These are phyloP conservation scores for Dipodascopsis uninucleata DNA, from an alignment of 805 yeast genomes.

Conservation along the genomic window DNA sequence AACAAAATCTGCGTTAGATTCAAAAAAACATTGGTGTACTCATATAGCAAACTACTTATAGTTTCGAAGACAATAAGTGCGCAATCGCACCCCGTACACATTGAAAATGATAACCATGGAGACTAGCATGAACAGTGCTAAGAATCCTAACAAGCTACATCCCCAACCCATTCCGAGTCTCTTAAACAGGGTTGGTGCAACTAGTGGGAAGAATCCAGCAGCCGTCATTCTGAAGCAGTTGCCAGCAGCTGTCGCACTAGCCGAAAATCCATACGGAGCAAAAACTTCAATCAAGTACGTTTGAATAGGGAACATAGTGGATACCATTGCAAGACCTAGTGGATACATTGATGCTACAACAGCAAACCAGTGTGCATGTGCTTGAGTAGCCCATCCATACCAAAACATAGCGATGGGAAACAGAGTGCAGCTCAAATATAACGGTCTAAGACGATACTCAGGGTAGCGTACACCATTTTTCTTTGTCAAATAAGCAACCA, in stretches of 20 bases:
- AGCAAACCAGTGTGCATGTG: constrained; percentile 48
- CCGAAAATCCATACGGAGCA: constrained; percentile 58
- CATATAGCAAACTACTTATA: neutral
- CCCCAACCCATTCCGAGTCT: constrained; percentile 27
- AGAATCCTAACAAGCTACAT: constrained; percentile 52
- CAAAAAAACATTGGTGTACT: no score
- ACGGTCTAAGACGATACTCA: constrained; percentile 47
- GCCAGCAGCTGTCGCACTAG: constrained; percentile 69
- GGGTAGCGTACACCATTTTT: constrained; percentile 37
- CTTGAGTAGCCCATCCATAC: constrained; percentile 51
- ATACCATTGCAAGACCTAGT: constrained; percentile 39
- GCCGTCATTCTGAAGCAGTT: constrained; percentile 57
- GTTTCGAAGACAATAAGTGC: neutral
- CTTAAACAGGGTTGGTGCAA: constrained; percentile 47
- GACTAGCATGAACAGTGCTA: constrained; percentile 31
- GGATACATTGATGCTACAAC: constrained; percentile 58
- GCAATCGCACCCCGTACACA: constrained; percentile 5
- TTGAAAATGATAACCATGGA: constrained; percentile 14
- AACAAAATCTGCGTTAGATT: no score
- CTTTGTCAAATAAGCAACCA: constrained; percentile 40
- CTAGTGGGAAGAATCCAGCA: constrained; percentile 67
- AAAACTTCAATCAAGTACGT: constrained; percentile 43
- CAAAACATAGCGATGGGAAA: constrained; percentile 49
- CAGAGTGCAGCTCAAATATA: constrained; percentile 46
- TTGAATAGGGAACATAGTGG: constrained; percentile 38